Conservation (phyloP, 345 rosid species). For the Carallia brachiata region DNA sequence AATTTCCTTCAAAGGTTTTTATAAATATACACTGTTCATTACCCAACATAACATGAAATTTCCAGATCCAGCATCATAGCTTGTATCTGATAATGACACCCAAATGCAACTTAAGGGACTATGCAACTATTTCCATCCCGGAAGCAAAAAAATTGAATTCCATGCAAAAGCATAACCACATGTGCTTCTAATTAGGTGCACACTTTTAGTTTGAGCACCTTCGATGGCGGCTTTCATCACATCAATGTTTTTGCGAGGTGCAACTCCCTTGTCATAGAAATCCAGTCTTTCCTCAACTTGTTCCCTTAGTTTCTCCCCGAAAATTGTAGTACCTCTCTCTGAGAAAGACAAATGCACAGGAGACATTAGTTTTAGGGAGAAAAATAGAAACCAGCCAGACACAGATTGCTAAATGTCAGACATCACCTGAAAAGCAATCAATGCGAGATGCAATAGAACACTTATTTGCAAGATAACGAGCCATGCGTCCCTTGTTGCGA, state of each 20-base stretch:
- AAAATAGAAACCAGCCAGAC: neutral
- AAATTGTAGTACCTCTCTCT: conserved; percentile 58
- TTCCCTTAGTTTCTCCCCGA: conserved; percentile 91
- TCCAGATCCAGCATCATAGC: no score
- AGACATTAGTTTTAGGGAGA: neutral
- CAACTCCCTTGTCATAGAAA: conserved; percentile 92
- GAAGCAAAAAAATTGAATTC: no score
- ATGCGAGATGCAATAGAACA: conserved; percentile 92
- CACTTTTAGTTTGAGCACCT: conserved; percentile 52
- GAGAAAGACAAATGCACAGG: conserved; percentile 7
- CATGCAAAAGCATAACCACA: neutral
- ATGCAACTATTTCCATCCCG: no score
- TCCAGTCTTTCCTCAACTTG: conserved; percentile 93
- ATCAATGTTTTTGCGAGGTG: conserved; percentile 91
- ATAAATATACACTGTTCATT: neutral
- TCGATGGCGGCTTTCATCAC: conserved; percentile 84
- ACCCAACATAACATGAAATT: no score
- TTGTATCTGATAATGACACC: no score
- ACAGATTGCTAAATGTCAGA: neutral
- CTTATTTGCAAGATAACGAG: conserved; percentile 92
- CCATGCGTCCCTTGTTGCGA: conserved; percentile 91
- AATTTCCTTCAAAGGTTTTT: neutral
- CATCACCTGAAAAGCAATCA: conserved; percentile 83
- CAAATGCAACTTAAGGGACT: no score
- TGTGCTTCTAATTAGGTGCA: neutral